phyloP scores from a whole-genome alignment of 805 yeast genomes.

The Candida loeiensis region DNA sequence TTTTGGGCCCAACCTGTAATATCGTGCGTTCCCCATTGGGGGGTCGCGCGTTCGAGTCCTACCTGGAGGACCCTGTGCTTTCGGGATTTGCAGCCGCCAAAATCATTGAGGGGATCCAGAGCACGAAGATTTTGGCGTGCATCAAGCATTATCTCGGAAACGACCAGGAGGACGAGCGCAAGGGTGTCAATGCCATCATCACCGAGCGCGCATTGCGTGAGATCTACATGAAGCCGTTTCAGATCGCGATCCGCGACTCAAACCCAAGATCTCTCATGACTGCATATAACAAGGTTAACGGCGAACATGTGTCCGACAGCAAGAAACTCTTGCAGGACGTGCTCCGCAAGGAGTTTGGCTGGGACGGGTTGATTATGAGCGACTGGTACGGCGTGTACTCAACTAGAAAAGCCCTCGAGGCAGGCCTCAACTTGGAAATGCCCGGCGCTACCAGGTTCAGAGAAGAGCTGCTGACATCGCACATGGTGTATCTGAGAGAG shows the following conservation, averaged over 20 bases:
- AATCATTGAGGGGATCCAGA: conserved; percentile 53
- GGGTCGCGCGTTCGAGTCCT: conserved; percentile 62
- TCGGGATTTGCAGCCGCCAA: conserved; percentile 47
- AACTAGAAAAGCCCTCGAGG: conserved; percentile 42
- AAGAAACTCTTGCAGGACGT: conserved; percentile 41
- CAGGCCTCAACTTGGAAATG: conserved; percentile 64
- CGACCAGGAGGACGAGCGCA: conserved; percentile 57
- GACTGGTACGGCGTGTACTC: conserved; percentile 65
- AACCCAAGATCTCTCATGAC: conserved; percentile 59
- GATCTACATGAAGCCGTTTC: conserved; percentile 61
- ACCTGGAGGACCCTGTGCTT: conserved; percentile 57
- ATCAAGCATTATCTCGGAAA: conserved; percentile 63
- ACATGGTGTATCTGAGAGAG: conserved; percentile 41
- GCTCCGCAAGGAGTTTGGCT: conserved; percentile 55
- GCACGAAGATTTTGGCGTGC: conserved; percentile 48
- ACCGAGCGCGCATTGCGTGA: conserved; percentile 64
- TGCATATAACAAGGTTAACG: conserved; percentile 61
- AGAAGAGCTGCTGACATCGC: conserved; percentile 37
- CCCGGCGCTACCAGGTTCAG: conserved; percentile 58
- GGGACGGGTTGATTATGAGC: conserved; percentile 54
- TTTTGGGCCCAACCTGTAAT: conserved; percentile 47
- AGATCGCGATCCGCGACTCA: conserved; percentile 51
- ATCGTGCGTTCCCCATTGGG: conserved; percentile 57
- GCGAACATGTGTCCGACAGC: conserved; percentile 52
- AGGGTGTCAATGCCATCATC: conserved; percentile 45